phyloP scores from a whole-genome alignment of 2,329 filamentous ascomycete species.

The Huntiella savannae region DNA sequence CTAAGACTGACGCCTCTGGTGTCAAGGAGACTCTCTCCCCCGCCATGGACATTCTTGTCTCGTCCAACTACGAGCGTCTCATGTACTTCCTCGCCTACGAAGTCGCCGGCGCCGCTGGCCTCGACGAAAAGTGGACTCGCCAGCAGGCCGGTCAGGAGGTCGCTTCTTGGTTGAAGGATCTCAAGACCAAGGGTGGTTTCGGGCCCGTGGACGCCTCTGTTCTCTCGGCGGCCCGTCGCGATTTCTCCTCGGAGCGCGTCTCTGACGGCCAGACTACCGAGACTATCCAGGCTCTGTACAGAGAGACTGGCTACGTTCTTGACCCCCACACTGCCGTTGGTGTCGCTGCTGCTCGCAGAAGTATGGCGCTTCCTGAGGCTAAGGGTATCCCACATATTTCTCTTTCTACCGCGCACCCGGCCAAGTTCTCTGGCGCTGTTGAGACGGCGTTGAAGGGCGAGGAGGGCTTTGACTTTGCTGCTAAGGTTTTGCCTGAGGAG shows the following conservation, averaged over 20 bases:
- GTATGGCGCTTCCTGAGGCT: slow-evolving; percentile 35
- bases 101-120: slow-evolving; percentile 37
- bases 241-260: slow-evolving; percentile 67
- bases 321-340: slow-evolving; percentile 90
- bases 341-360: slow-evolving; percentile 55
- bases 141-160: slow-evolving; percentile 60
- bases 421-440: slow-evolving; percentile 80
- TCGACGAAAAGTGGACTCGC: slow-evolving; percentile 47
- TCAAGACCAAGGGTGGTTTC: slow-evolving; percentile 72
- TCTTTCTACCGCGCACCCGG: slow-evolving; percentile 83
- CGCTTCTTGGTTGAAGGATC: slow-evolving; percentile 50
- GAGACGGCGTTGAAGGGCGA: slow-evolving; percentile 55
- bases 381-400: slow-evolving; percentile 52
- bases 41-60: slow-evolving; percentile 95
- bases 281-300: slow-evolving; percentile 39
- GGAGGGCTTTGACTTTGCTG: slow-evolving; percentile 54
- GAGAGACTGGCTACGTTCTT: slow-evolving; percentile 53
- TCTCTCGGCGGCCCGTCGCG: slow-evolving; percentile 46
- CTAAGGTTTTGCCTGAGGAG: slow-evolving; percentile 59
- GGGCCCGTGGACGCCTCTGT: slow-evolving; percentile 55
- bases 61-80: slow-evolving; percentile 88
- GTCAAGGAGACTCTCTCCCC: slow-evolving; percentile 85
- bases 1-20: slow-evolving; percentile 44
- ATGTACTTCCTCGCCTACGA: slow-evolving; percentile 83
- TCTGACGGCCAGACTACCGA: slow-evolving; percentile 47